Conservation (phyloP, 805 yeast species). For the Suhomyces pyralidae region DNA sequence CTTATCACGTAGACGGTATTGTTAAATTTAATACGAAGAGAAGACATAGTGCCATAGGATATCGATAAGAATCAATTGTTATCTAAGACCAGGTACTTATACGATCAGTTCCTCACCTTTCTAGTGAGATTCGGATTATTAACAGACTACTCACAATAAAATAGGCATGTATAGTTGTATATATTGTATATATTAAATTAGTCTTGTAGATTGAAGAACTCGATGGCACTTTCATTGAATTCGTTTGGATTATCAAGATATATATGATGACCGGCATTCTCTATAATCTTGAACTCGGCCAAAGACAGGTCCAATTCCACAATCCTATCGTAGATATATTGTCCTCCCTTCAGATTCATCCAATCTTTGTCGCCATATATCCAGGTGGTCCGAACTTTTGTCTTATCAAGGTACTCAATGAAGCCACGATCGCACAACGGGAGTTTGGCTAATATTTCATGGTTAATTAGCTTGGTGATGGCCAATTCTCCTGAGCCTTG, state of each 20-base stretch:
- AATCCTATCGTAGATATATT: slow-evolving; percentile 28
- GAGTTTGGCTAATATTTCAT: slow-evolving; percentile 36
- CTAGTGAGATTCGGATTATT: too few species aligned
- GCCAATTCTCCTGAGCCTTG: slow-evolving; percentile 45
- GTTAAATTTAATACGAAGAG: too few species aligned
- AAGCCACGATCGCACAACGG: slow-evolving; percentile 42
- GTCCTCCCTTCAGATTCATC: slow-evolving; percentile 42
- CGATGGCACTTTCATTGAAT: slow-evolving; percentile 24
- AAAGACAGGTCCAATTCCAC: slow-evolving; percentile 12
- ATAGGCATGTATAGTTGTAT: too few species aligned
- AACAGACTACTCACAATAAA: too few species aligned
- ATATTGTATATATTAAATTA: neutral
- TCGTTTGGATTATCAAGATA: slow-evolving; percentile 38
- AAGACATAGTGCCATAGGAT: too few species aligned
- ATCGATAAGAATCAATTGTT: too few species aligned
- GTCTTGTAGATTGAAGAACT: slow-evolving; percentile 19
- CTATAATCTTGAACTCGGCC: slow-evolving; percentile 20
- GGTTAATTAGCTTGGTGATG: slow-evolving; percentile 38
- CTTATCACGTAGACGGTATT: too few species aligned
- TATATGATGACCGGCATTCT: slow-evolving; percentile 42
- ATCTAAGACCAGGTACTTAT: too few species aligned
- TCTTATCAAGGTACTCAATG: slow-evolving; percentile 23
- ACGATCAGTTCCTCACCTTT: too few species aligned
- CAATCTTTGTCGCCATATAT: slow-evolving; percentile 43
- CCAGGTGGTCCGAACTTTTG: slow-evolving; percentile 29